Evolutionary conservation across 2,329 filamentous ascomycete species (phyloP), one percentile per base, ranked within the genome.

Genomic region (Dactylonectria estremocensis): DNA sequence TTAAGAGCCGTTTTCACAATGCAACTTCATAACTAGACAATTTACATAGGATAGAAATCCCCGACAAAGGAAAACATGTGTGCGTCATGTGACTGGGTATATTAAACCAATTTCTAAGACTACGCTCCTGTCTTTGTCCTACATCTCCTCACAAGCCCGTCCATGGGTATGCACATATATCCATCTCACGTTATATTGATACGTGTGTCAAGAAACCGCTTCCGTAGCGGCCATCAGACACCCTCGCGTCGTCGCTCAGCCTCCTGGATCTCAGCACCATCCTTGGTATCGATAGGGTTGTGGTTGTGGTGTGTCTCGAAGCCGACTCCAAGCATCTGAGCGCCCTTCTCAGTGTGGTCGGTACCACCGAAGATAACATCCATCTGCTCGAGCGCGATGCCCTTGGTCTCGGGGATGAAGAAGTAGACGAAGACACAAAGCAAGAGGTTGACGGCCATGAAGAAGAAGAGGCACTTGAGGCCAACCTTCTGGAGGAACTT

Each of bases 381-480:
- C 83, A 92, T 90, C 50, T 84, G 84, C 80, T 92, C 90, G 5
- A 92, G 83, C 0, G 89, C 87, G 31, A 92, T 83, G 48, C 77
- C 75, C 73, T 86, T 87, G 20, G 86, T 87, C 78, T 88, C 86
- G 7, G 86, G 86, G 56, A 88, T 79, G 66, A 82, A 81, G 77
- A 87, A 87, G 71, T 74, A 87, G 45, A 87, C 85, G 63, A 86
- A 88, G 37, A 80, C 43, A 14, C 80, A 82, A n/a, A 88, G 81
- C 45, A 86, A 69, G 70, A 87, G 77, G 74, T 88, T 77, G 55
- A 77, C 52, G 16, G 52, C 72, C 56, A 78, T 72, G 68, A 78
- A 78, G 70, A 78, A 78, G 74, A 78, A 78, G 52, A 84, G 76
- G 35, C 81, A 83, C 61, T 80, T 80, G 31, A 87, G 82, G 10